These are phyloP conservation scores for Candida suzukii DNA, from an alignment of 805 yeast genomes.

Conservation along the genomic window DNA sequence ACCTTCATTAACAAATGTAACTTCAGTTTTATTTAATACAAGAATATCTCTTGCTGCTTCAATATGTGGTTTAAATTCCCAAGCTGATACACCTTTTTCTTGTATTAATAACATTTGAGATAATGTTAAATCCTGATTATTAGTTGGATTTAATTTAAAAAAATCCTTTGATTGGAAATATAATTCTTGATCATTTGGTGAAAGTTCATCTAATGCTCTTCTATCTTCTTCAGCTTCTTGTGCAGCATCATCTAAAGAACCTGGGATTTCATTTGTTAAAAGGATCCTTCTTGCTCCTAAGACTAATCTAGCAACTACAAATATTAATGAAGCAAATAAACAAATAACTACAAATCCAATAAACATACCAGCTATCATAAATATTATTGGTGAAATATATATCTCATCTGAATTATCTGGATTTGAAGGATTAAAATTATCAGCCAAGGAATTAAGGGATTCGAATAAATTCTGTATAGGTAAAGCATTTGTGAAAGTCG, in stretches of 20 bases:
- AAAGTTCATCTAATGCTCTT: slow-evolving; percentile 49
- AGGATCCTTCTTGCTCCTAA: slow-evolving; percentile 9
- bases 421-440: background rate
- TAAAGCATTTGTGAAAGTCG: background rate
- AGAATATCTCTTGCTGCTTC: slow-evolving; percentile 48
- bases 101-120: slow-evolving; percentile 65
- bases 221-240: slow-evolving; percentile 52
- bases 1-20: slow-evolving; percentile 47
- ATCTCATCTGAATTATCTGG: background rate
- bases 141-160: slow-evolving; percentile 32
- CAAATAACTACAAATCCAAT: slow-evolving; percentile 16
- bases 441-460: too few relatives aligned
- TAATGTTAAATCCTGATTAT: slow-evolving; percentile 27
- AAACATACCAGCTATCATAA: slow-evolving; percentile 15
- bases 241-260: slow-evolving; percentile 58
- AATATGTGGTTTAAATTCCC: slow-evolving; percentile 69
- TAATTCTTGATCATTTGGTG: slow-evolving; percentile 62
- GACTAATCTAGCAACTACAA: slow-evolving; percentile 8
- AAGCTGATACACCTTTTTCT: slow-evolving; percentile 83
- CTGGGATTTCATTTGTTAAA: slow-evolving; percentile 38
- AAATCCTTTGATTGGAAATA: slow-evolving; percentile 62
- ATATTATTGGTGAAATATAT: slow-evolving; percentile 8
- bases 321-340: slow-evolving; percentile 8
- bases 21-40: slow-evolving; percentile 60
- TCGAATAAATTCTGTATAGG: too few relatives aligned